Evolutionary conservation across 768 basidiomycete genomes (phyloP).

Genomic region (Rubroboletus satanas): DNA sequence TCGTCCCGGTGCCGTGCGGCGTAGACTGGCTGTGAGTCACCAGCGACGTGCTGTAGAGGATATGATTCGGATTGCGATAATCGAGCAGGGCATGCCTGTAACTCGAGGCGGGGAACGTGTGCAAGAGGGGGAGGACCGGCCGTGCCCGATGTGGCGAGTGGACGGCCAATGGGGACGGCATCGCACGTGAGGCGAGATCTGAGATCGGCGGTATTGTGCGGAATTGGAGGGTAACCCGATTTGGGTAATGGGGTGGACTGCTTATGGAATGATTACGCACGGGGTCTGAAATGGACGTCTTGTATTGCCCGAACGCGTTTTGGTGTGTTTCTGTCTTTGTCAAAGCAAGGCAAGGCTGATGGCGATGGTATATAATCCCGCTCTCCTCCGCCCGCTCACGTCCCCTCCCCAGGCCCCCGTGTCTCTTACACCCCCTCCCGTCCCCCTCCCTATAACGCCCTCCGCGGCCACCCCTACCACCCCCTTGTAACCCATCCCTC

Average conservation of each 20-base stretch:
- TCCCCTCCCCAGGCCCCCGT: background rate
- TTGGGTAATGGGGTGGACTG: constrained; percentile 10
- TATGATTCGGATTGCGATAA: constrained; percentile 33
- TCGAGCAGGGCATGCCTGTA: constrained; percentile 25
- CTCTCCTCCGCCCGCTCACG: constrained; percentile 15
- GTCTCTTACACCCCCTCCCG: background rate
- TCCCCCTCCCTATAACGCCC: background rate
- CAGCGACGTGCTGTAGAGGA: too few species aligned
- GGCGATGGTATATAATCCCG: constrained; percentile 31
- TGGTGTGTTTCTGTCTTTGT: constrained; percentile 30
- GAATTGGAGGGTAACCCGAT: constrained; percentile 9
- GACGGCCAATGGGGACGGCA: constrained; percentile 7
- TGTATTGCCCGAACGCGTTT: constrained; percentile 25
- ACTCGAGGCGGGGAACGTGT: constrained; percentile 34
- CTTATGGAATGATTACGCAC: constrained; percentile 31
- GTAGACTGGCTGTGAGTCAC: constrained; percentile 11
- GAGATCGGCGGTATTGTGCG: constrained; percentile 18
- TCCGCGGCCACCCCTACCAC: background rate
- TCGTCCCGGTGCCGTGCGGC: constrained; percentile 6
- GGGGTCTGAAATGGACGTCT: constrained; percentile 22
- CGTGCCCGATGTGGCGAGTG: constrained; percentile 8
- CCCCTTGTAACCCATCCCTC: background rate
- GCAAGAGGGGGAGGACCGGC: constrained; percentile 2
- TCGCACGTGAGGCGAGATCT: constrained; percentile 30
- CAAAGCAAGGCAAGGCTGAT: background rate